These are phyloP conservation scores for Monosporascus sp. DNA, from an alignment of 2,329 filamentous ascomycete genomes.

Conservation along the genomic window DNA sequence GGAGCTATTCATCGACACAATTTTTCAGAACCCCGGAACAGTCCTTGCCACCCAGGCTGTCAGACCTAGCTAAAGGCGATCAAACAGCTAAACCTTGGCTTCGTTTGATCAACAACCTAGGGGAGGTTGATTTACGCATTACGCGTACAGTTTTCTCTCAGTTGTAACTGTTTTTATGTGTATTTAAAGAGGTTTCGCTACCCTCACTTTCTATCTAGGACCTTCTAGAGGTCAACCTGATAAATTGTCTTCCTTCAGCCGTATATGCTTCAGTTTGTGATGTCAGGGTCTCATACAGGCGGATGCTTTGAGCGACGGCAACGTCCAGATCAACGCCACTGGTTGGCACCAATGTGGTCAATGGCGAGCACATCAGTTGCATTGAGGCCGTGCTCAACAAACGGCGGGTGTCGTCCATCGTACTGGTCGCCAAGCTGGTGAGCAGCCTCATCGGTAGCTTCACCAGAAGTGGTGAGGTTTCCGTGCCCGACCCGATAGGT, in stretches of 20 bases:
- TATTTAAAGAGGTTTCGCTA: no score
- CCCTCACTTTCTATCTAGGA: no score
- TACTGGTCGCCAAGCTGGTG: constrained; percentile 35
- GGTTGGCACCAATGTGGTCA: constrained; percentile 37
- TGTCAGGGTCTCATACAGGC: no score
- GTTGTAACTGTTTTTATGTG: no score
- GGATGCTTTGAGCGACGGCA: constrained; percentile 31
- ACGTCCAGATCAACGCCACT: constrained; percentile 35
- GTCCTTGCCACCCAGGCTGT: constrained; percentile 37
- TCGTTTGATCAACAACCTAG: no score
- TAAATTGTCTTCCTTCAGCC: no score
- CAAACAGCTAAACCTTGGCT: no score
- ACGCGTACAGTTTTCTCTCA: no score
- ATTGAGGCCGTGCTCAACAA: constrained; percentile 39
- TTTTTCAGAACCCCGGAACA: constrained; percentile 36
- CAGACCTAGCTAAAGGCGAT: no score
- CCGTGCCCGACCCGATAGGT: constrained; percentile 29
- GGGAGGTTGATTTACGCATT: no score
- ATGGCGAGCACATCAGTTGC: constrained; percentile 39
- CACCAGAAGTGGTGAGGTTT: constrained; percentile 20
- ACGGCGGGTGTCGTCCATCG: constrained; percentile 29
- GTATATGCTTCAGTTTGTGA: no score
- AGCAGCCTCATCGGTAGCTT: constrained; percentile 34
- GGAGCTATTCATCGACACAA: constrained; percentile 33
- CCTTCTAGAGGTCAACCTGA: no score